Evolutionary conservation across 331 rosid genomes (phyloP).

Genomic region (Cucumis variabilis): DNA sequence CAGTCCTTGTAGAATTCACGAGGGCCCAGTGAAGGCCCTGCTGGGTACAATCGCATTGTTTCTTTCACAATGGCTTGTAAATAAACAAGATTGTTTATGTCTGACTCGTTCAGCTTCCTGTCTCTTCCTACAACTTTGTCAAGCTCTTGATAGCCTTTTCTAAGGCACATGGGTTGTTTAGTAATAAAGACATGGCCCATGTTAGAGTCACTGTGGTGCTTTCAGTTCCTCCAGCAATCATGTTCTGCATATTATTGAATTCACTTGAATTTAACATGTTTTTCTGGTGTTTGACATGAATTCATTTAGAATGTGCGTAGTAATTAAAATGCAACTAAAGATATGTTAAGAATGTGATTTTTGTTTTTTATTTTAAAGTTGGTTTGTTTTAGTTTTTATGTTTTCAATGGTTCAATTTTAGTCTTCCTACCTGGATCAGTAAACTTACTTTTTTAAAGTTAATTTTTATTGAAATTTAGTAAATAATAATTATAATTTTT

Average conservation of each 20-base stretch:
- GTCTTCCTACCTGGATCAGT: no score
- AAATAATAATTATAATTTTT: no score
- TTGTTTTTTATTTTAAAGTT: no score
- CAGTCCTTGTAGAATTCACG: slow-evolving; percentile 48
- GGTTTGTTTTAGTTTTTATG: no score
- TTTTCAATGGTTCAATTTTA: no score
- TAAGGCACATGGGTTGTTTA: slow-evolving; percentile 40
- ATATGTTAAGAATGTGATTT: no score
- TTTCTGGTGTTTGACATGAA: no score
- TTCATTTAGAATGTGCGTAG: no score
- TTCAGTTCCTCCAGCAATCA: slow-evolving; percentile 45
- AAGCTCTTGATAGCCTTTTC: slow-evolving; percentile 43
- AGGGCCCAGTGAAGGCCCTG: slow-evolving; percentile 15
- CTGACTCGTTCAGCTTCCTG: slow-evolving; percentile 34
- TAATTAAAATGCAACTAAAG: no score
- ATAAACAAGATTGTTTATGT: slow-evolving; percentile 31
- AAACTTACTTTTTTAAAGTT: no score
- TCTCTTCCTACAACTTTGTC: slow-evolving; percentile 45
- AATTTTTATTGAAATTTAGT: no score
- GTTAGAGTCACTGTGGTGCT: slow-evolving; percentile 42
- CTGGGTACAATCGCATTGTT: slow-evolving; percentile 43
- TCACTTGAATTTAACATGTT: no score
- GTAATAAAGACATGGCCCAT: slow-evolving; percentile 47
- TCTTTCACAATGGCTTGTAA: slow-evolving; percentile 46
- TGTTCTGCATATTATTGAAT: slow-evolving; percentile 15